A percentile compares a stretch with the other conserved stretches of the same genome.
Conservation (phyloP, 2,329 filamentous ascomycete species). For the Nigrospora sphaerica region DNA sequence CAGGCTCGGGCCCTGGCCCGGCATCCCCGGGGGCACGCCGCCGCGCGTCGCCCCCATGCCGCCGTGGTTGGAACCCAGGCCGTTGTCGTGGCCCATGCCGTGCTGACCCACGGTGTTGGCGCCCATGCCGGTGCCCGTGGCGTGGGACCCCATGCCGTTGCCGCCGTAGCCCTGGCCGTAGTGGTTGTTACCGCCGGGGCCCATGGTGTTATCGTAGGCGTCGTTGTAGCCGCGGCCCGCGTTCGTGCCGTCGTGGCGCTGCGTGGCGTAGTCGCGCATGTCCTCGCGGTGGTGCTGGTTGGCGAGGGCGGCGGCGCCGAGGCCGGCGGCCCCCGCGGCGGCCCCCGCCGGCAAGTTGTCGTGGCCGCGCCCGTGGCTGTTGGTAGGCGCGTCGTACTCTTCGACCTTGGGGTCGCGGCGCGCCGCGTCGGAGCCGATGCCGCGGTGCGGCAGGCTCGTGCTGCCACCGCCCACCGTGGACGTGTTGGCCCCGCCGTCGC, state of each 20-base stretch:
- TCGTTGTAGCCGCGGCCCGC: neutral
- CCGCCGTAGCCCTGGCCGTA: neutral
- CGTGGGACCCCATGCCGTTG: neutral
- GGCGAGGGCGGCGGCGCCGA: conserved; percentile 6
- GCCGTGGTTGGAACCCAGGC: neutral
- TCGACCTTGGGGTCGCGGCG: conserved; percentile 4
- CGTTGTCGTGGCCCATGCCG: neutral
- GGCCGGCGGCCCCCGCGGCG: conserved; percentile 6
- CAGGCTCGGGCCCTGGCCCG: neutral
- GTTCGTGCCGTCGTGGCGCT: neutral
- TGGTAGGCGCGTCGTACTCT: conserved; percentile 5
- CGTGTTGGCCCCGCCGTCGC: too few relatives aligned
- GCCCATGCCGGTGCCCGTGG: neutral
- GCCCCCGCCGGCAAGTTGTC: neutral
- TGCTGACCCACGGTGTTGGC: neutral
- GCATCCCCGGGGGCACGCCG: neutral
- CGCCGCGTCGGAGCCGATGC: conserved; percentile 1
- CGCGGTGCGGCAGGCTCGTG: neutral
- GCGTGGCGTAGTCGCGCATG: conserved; percentile 3
- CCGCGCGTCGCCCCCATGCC: too few relatives aligned
- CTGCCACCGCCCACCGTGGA: neutral
- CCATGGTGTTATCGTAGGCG: neutral
- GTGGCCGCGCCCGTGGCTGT: conserved; percentile 5
- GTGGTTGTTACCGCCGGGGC: neutral
- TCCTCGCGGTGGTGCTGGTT: conserved; percentile 4